Base-by-base conservation (phyloP, 176 grass and related monocot genomes). In the Oryza nivara region DNA sequence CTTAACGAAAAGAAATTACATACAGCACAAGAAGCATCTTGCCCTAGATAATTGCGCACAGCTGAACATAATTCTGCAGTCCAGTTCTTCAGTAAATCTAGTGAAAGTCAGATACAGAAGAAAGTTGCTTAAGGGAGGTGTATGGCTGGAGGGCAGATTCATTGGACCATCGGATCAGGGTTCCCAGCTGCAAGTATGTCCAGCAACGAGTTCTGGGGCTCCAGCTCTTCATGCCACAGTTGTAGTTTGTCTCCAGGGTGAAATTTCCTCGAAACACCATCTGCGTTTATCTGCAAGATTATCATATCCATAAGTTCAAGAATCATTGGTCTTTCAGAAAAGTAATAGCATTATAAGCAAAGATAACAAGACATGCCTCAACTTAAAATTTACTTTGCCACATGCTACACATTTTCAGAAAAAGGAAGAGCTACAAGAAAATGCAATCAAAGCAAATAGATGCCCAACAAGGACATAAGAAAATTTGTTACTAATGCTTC, bases 211-310 rank as follows among this genome's bases (percentile, higher is more conserved):
- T 67, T 67, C 65, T 67, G 65, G 65, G 65, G 65, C 65, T 32
- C 65, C 11, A 67, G 4, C 65, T 67, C 65, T 34, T 67, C 65
- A 30, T 67, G 65, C 65, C 65, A 67, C 25, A 67, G 9, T 67
- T 11, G 26, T 67, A 67, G 65, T 15, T 14, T 30, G 25, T 34
- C 65, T 15, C 65, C 65, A 67, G 88, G 86, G 46, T 99, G 83
- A 60, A 95, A 96, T 77, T 89, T 99, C 72, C 84, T 94, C 12
- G 87, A 92, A 30, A 99, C 88, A 81, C 93, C 96, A 41, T 93
- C 86, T 0, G 77, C 88, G 67, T 95, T 95, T 36, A 99, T 99
- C 93, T 99, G 86, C 44, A 61, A 15, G 6, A 66, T 10, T 10
- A 11, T 17, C 74, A 84, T 86, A 85, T 65, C 25, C 38, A n/a